Evolutionary conservation across 345 rosid genomes (phyloP).

Genomic region (Salix purpurea): DNA sequence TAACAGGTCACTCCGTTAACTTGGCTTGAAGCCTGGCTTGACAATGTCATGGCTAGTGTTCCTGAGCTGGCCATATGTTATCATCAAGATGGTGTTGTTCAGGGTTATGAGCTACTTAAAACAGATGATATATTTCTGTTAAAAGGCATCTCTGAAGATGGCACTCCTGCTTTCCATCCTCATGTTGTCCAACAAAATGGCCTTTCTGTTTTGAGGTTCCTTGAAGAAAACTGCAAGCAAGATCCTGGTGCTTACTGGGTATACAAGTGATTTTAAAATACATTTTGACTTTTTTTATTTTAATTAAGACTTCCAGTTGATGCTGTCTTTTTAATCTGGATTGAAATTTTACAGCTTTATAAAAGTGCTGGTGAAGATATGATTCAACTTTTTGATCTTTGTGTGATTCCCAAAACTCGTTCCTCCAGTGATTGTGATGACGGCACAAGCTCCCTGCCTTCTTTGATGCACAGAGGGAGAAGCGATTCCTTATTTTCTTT

Average conservation of each 20-base stretch:
- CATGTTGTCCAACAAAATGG: constrained; percentile 95
- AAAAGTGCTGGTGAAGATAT: constrained; percentile 92
- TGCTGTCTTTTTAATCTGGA: constrained; percentile 6
- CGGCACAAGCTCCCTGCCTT: constrained; percentile 51
- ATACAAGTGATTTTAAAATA: constrained; percentile 13
- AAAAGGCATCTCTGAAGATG: constrained; percentile 90
- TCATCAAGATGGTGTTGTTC: constrained; percentile 88
- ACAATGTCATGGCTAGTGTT: constrained; percentile 95
- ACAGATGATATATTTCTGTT: constrained; percentile 85
- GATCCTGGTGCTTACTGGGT: constrained; percentile 99
- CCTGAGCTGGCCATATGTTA: constrained; percentile 98
- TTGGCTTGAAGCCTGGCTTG: constrained; percentile 99
- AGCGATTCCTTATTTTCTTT: constrained; percentile 72
- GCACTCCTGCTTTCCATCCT: constrained; percentile 92
- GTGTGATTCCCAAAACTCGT: constrained; percentile 68
- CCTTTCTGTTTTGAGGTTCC: constrained; percentile 85
- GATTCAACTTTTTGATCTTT: constrained; percentile 89
- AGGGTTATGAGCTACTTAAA: constrained; percentile 90
- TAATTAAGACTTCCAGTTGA: constrained; percentile 3
- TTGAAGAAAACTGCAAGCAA: constrained; percentile 87
- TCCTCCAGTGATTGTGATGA: constrained; percentile 49
- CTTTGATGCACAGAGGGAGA: constrained; percentile 55
- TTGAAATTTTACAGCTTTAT: constrained; percentile 55
- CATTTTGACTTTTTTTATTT: not conserved
- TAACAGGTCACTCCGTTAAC: constrained; percentile 78